A percentile compares a stretch with the other conserved stretches of the same genome.
These are phyloP conservation scores for Xylogone sp. DNA, from an alignment of 2,329 filamentous ascomycete genomes.

Conservation along the genomic window DNA sequence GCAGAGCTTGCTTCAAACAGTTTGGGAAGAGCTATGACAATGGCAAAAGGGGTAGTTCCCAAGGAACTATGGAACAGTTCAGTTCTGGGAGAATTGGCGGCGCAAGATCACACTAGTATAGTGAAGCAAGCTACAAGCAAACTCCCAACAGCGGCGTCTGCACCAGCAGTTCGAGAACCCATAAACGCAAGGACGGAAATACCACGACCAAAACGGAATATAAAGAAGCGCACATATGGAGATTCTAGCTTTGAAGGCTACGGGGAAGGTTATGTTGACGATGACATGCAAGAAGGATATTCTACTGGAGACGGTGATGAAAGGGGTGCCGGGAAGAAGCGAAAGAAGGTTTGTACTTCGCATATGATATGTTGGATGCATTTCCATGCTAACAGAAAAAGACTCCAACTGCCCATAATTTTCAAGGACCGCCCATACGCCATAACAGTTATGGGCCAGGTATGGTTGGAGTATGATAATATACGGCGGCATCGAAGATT, in stretches of 20 bases:
- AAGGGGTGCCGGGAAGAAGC: constrained; percentile 47
- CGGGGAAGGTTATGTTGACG: constrained; percentile 66
- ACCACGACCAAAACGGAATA: constrained; percentile 57
- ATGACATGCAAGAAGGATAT: constrained; percentile 60
- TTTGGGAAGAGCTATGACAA: constrained; percentile 49
- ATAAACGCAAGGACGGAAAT: constrained; percentile 16
- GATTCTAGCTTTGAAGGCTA: constrained; percentile 75
- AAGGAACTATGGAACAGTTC: constrained; percentile 54
- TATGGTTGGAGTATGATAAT: constrained; percentile 49
- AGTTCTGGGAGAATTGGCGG: constrained; percentile 51
- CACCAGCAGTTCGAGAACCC: constrained; percentile 28
- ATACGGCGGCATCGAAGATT: background rate
- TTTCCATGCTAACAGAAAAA: constrained; percentile 22
- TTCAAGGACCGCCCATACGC: constrained; percentile 20
- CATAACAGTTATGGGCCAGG: constrained; percentile 50
- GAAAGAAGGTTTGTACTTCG: constrained; percentile 55
- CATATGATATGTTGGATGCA: constrained; percentile 5
- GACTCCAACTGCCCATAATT: constrained; percentile 19
- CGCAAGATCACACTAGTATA: background rate
- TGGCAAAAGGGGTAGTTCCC: constrained; percentile 53
- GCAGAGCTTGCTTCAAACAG: constrained; percentile 38
- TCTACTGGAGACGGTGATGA: constrained; percentile 71
- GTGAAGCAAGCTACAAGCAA: background rate
- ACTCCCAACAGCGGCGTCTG: background rate
- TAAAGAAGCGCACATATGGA: constrained; percentile 73